phyloP scores from a whole-genome alignment of 2,329 filamentous ascomycete species.

The Pezicula neosporulosa region DNA sequence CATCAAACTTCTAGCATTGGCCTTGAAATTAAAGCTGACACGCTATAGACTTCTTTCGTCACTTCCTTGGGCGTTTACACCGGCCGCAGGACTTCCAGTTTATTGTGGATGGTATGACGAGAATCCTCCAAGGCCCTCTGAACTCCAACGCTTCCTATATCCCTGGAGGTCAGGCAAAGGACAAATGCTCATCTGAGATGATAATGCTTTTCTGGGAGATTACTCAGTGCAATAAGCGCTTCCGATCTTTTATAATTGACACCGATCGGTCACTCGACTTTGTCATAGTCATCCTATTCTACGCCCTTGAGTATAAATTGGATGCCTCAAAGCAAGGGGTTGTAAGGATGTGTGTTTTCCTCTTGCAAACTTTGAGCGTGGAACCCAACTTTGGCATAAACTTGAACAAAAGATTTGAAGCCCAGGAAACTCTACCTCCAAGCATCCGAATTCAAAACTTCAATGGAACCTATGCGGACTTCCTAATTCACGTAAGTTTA shows the following conservation, averaged over 20 bases:
- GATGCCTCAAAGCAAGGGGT: conserved; percentile 87
- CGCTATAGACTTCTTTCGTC: conserved; percentile 70
- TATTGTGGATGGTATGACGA: conserved; percentile 88
- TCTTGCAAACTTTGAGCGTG: conserved; percentile 90
- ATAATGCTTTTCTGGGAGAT: conserved; percentile 98
- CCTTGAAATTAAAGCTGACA: conserved; percentile 5
- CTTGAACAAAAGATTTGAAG: conserved; percentile 84
- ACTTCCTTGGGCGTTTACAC: conserved; percentile 78
- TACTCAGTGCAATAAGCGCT: conserved; percentile 95
- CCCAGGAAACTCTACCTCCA: conserved; percentile 80
- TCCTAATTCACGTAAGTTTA: conserved; percentile 75
- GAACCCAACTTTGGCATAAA: conserved; percentile 88
- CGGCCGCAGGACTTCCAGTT: conserved; percentile 97
- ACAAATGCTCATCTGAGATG: conserved; percentile 91
- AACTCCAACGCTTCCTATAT: conserved; percentile 87
- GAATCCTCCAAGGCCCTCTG: conserved; percentile 87
- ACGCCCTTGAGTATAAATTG: conserved; percentile 83
- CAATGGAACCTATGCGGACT: conserved; percentile 88
- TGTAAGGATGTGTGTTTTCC: conserved; percentile 95
- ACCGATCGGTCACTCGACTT: conserved; percentile 93
- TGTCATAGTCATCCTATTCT: conserved; percentile 84
- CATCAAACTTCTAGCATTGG: not conserved
- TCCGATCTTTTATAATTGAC: conserved; percentile 94
- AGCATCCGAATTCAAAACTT: conserved; percentile 83
- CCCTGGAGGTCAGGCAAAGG: conserved; percentile 74